phyloP scores from a whole-genome alignment of 2,329 filamentous ascomycete genomes.

The Epicoccum sorghinum region DNA sequence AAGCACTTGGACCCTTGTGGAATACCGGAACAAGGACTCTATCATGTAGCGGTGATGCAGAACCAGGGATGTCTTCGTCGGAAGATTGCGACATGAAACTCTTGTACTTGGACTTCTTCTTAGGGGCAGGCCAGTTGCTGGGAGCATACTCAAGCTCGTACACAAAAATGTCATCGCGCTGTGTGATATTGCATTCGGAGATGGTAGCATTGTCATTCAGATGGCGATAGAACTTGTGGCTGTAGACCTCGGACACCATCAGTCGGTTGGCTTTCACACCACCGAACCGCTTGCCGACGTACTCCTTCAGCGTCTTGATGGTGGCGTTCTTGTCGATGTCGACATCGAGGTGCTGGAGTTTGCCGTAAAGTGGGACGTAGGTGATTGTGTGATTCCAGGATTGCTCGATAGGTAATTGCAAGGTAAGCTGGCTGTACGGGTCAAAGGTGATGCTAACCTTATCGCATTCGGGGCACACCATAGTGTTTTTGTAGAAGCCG shows the following conservation, averaged over 20 bases:
- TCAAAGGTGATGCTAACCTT: slow-evolving; percentile 99
- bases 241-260: slow-evolving; percentile 84
- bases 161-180: slow-evolving; percentile 68
- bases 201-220: slow-evolving; percentile 71
- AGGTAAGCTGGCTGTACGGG: slow-evolving; percentile 91
- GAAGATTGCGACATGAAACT: slow-evolving; percentile 55
- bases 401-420: slow-evolving; percentile 87
- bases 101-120: slow-evolving; percentile 53
- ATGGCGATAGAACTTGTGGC: slow-evolving; percentile 82
- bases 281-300: slow-evolving; percentile 61
- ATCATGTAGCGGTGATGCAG: slow-evolving; percentile 68
- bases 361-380: slow-evolving; percentile 77
- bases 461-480: slow-evolving; percentile 86
- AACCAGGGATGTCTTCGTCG: slow-evolving; percentile 57
- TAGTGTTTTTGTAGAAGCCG: slow-evolving; percentile 97
- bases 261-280: slow-evolving; percentile 64
- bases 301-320: slow-evolving; percentile 70
- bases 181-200: slow-evolving; percentile 71
- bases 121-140: slow-evolving; percentile 73
- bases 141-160: slow-evolving; percentile 80
- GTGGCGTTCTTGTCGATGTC: slow-evolving; percentile 80
- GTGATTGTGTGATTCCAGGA: slow-evolving; percentile 77
- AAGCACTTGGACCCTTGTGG: slow-evolving; percentile 59
- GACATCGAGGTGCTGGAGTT: slow-evolving; percentile 73
- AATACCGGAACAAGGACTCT: slow-evolving; percentile 73